Conservation (phyloP, 2,329 filamentous ascomycete species). For the Trichophyton equinum region DNA sequence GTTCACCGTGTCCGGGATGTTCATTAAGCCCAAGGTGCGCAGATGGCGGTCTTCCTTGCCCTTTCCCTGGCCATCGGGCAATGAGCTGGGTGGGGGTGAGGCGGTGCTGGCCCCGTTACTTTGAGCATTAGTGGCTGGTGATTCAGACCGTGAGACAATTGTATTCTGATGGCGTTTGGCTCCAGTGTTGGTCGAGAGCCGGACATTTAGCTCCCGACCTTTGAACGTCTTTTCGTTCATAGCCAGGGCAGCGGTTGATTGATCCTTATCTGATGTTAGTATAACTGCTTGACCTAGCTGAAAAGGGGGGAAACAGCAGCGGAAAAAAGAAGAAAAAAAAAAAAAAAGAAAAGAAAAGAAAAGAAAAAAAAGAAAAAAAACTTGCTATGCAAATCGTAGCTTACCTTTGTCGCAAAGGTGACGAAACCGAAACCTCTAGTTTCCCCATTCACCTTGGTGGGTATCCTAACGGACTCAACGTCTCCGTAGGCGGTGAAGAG, state of each 20-base stretch:
- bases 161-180: slow-evolving; percentile 34
- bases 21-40: slow-evolving; percentile 68
- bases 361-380: background rate
- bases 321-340: background rate
- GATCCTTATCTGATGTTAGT: slow-evolving; percentile 37
- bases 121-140: slow-evolving; percentile 22
- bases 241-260: slow-evolving; percentile 51
- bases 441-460: slow-evolving; percentile 53
- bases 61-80: slow-evolving; percentile 28
- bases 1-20: slow-evolving; percentile 84
- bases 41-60: slow-evolving; percentile 38
- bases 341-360: background rate
- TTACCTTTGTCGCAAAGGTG: slow-evolving; percentile 54
- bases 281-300: background rate
- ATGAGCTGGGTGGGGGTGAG: slow-evolving; percentile 15
- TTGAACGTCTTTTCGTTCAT: slow-evolving; percentile 61
- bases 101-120: slow-evolving; percentile 19
- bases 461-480: slow-evolving; percentile 59
- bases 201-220: slow-evolving; percentile 55
- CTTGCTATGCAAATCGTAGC: background rate
- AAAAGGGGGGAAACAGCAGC: too few relatives aligned
- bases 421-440: slow-evolving; percentile 72
- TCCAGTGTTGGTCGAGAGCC: slow-evolving; percentile 36
- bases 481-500: slow-evolving; percentile 65
- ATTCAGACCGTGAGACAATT: slow-evolving; percentile 30